Conservation (phyloP, 1,284 basidiomycete species). For the Cutaneotrichosporon sp. region DNA sequence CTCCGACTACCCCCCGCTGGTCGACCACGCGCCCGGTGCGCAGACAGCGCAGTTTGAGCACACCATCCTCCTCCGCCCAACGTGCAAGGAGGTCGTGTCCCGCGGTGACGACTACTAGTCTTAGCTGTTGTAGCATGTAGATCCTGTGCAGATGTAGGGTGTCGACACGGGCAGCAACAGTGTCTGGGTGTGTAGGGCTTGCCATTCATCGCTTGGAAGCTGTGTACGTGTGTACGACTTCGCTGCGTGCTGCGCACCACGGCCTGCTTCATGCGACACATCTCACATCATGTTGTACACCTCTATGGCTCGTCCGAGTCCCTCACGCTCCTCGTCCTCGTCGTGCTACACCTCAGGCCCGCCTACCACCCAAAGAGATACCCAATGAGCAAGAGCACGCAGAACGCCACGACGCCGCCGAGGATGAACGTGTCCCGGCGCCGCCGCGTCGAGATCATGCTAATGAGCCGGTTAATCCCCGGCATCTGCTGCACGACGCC, state of each 20-base stretch:
- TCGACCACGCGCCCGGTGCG: conserved; percentile 65
- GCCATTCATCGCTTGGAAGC: no score
- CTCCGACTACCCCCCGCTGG: conserved; percentile 90
- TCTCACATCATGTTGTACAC: conserved; percentile 7
- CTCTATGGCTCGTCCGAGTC: neutral
- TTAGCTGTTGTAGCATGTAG: conserved; percentile 9
- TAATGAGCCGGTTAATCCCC: conserved; percentile 85
- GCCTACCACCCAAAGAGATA: conserved; percentile 66
- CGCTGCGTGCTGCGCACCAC: neutral
- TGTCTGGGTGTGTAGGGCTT: no score
- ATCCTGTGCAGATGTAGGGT: neutral
- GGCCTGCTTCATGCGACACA: neutral
- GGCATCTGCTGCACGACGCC: conserved; percentile 83
- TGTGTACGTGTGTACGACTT: no score
- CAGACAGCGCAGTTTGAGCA: conserved; percentile 98
- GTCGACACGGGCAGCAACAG: no score
- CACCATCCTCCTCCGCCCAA: conserved; percentile 86
- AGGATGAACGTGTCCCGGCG: conserved; percentile 88
- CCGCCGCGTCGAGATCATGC: conserved; percentile 88
- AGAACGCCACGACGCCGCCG: conserved; percentile 81
- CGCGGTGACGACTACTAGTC: conserved; percentile 85
- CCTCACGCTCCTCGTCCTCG: neutral
- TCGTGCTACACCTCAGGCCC: neutral
- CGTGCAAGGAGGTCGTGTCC: conserved; percentile 92
- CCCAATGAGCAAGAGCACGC: conserved; percentile 74